These are phyloP conservation scores for Malassezia furfur DNA, from an alignment of 1,284 basidiomycete species.

Conservation along the genomic window DNA sequence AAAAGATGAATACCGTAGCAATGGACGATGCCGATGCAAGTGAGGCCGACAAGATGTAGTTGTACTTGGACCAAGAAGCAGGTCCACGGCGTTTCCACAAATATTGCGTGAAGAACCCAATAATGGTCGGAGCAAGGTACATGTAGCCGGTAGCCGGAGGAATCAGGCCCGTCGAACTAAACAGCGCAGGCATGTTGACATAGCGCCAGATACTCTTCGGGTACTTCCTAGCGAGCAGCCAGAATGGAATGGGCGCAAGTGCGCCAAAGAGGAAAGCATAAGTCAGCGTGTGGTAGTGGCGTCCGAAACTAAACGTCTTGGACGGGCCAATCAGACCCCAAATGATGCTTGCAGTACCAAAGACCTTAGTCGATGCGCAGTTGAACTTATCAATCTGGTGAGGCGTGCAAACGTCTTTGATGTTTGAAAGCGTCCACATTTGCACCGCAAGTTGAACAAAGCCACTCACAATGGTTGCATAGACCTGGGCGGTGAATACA, in stretches of 20 bases:
- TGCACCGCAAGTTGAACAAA: constrained; percentile 52
- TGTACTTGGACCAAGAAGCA: constrained; percentile 16
- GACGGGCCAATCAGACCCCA: constrained; percentile 51
- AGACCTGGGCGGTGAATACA: constrained; percentile 71
- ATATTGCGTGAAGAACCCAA: constrained; percentile 49
- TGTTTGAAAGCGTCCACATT: constrained; percentile 63
- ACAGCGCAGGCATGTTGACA: constrained; percentile 32
- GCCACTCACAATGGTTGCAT: constrained; percentile 60
- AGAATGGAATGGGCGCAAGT: constrained; percentile 26
- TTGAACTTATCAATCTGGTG: constrained; percentile 39
- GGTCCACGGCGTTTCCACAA: not conserved
- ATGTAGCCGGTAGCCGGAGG: constrained; percentile 48
- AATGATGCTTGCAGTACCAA: constrained; percentile 37
- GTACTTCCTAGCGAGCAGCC: constrained; percentile 22
- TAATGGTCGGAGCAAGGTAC: constrained; percentile 47
- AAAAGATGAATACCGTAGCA: constrained; percentile 15
- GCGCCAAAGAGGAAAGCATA: constrained; percentile 38
- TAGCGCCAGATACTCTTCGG: constrained; percentile 15
- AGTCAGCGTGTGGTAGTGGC: constrained; percentile 26
- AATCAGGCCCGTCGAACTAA: constrained; percentile 30
- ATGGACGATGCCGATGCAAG: constrained; percentile 14
- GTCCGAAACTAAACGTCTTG: constrained; percentile 23
- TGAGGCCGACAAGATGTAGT: constrained; percentile 18
- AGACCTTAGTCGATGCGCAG: constrained; percentile 27
- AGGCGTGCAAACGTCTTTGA: constrained; percentile 60